Evolutionary conservation across 2,329 filamentous ascomycete genomes (phyloP).

Genomic region (Arthrobotrys entomopaga): DNA sequence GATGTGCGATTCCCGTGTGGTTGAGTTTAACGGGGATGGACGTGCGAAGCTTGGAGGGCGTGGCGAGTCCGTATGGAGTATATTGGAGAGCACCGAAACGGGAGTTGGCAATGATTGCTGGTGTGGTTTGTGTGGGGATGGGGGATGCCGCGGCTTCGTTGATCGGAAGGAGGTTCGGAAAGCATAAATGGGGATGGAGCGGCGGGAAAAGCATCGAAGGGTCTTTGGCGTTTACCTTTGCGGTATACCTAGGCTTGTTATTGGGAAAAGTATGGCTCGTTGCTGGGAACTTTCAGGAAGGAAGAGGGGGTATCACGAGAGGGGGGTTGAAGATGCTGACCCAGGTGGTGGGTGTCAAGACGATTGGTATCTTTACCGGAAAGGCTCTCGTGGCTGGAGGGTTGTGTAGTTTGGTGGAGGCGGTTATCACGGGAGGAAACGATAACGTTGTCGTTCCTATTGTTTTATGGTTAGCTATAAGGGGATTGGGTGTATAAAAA

Average conservation of each 20-base stretch:
- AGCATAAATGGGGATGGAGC: slow-evolving; percentile 93
- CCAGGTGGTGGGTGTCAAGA: slow-evolving; percentile 26
- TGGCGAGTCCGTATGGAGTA: slow-evolving; percentile 25
- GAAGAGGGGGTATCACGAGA: slow-evolving; percentile 52
- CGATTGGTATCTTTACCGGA: slow-evolving; percentile 30
- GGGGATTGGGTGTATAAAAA: slow-evolving; percentile 72
- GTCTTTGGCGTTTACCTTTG: slow-evolving; percentile 78
- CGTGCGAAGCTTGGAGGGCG: slow-evolving; percentile 1
- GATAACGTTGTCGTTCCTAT: slow-evolving; percentile 98
- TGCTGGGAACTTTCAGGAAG: slow-evolving; percentile 74
- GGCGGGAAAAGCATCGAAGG: slow-evolving; percentile 96
- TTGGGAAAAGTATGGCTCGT: slow-evolving; percentile 78
- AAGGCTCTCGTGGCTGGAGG: slow-evolving; percentile 79
- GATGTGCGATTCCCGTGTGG: slow-evolving; percentile 95
- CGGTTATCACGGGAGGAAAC: slow-evolving; percentile 93
- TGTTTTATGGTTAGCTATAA: slow-evolving; percentile 89
- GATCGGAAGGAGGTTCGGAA: slow-evolving; percentile 85
- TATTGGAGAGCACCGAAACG: slow-evolving; percentile 62
- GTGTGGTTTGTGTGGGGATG: slow-evolving; percentile 92
- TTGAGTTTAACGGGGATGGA: slow-evolving; percentile 55
- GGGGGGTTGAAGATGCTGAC: slow-evolving; percentile 44
- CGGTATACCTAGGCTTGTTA: slow-evolving; percentile 79
- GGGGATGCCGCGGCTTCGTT: slow-evolving; percentile 93
- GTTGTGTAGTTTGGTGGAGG: slow-evolving; percentile 89
- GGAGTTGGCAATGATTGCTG: slow-evolving; percentile 89